A percentile compares a stretch with the other conserved stretches of the same genome.
Evolutionary conservation across 2,329 filamentous ascomycete genomes (phyloP).

Genomic region (Trichoderma semiorbis): DNA sequence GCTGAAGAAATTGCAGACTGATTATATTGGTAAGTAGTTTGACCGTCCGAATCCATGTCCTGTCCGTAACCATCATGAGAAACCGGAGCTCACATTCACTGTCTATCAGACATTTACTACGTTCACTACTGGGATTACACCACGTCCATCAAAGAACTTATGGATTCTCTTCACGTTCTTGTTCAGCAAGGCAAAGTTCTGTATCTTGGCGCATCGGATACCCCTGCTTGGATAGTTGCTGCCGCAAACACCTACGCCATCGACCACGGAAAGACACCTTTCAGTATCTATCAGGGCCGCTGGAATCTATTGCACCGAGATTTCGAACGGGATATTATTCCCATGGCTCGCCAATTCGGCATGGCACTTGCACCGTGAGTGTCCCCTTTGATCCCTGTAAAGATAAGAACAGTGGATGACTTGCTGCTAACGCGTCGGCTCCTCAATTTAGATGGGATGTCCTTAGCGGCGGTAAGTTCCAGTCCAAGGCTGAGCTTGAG

Average conservation of each 20-base stretch:
- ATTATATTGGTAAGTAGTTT: slow-evolving; percentile 27
- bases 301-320: slow-evolving; percentile 28
- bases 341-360: slow-evolving; percentile 29
- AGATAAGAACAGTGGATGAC: too few species aligned
- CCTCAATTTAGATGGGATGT: background rate
- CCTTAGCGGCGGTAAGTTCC: slow-evolving; percentile 37
- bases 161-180: slow-evolving; percentile 26
- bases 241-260: slow-evolving; percentile 25
- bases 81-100: too few species aligned
- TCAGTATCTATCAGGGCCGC: slow-evolving; percentile 31
- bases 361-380: slow-evolving; percentile 47
- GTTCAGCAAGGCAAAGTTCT: slow-evolving; percentile 28
- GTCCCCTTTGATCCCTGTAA: too few species aligned
- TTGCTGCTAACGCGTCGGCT: too few species aligned
- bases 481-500: background rate
- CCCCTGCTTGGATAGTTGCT: slow-evolving; percentile 32
- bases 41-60: too few species aligned
- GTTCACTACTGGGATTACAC: slow-evolving; percentile 26
- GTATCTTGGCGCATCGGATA: slow-evolving; percentile 31
- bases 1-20: slow-evolving; percentile 38
- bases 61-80: too few species aligned
- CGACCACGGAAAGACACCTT: slow-evolving; percentile 25
- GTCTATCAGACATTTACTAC: slow-evolving; percentile 20
- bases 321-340: slow-evolving; percentile 33
- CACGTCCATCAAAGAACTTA: slow-evolving; percentile 27